Base-by-base conservation (phyloP, 768 basidiomycete species). In the Tylopilus subfusipes region DNA sequence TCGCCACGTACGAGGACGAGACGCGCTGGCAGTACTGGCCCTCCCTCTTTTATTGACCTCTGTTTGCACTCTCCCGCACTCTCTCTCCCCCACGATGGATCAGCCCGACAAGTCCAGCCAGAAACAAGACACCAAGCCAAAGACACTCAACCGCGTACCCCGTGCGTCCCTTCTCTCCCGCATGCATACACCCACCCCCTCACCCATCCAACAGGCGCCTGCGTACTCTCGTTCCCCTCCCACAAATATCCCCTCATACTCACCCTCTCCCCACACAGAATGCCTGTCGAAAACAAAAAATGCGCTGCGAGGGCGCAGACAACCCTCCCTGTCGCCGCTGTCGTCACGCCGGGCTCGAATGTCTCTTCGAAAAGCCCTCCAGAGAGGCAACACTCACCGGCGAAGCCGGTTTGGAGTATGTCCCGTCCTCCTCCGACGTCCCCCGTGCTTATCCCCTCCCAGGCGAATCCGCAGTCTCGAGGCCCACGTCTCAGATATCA, bases 241-340 rank as follows among this genome's bases (percentile, higher is more conserved):
- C 55, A 22, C 62, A 61, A n/a, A 47, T 54, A 45, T 29, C 54
- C 44, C 2, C 51, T 2, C 40, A 2, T 9, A 55, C 57, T 65
- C 61, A 70, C 58, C 50, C 44, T 39, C 27, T 57, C 29, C 47
- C 42, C 40, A 49, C 39, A 39, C 68, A 94, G 92, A 95, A 95
- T 84, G 90, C 93, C 18, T 96, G 94, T 72, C 79, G 94, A 62
- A 90, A 93, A 66, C 93, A 95, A 78, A 97, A 97, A 76, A 97
- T 97, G 95, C 80, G 93, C 62, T 98, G 94, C 68, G 93, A 95
- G 70, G 93, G 93, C 2, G 95, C 93, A 16, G 95, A 97, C 69
- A 93, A 91, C 64, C 94, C 95, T 24, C 95, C 95, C n/a, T 98
- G 95, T 73, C 86, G 89, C 64, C 84, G 95, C 42, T 98, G 95